These are phyloP conservation scores for Colletotrichum tropicicola DNA, from an alignment of 2,329 filamentous ascomycete species.

Conservation along the genomic window DNA sequence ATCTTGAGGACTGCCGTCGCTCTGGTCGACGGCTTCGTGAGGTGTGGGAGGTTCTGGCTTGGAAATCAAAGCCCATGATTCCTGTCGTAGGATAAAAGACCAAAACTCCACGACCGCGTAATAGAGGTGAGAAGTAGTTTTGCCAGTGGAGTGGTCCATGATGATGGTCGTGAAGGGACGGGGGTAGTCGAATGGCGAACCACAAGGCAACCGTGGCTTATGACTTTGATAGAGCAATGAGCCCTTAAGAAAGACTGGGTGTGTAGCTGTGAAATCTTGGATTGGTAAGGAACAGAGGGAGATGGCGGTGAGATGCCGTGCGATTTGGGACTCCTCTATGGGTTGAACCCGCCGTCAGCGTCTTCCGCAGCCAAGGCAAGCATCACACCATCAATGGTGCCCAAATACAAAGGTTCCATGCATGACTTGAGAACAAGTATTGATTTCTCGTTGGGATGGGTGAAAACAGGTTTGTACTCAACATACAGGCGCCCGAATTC, in stretches of 20 bases:
- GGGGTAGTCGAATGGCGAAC: neutral
- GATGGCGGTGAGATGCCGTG: neutral
- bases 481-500: neutral
- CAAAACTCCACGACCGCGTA: neutral
- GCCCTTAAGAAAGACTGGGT: neutral
- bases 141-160: neutral
- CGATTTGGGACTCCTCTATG: neutral
- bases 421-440: neutral
- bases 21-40: neutral
- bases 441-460: too few species aligned
- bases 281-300: neutral
- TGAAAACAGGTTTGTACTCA: neutral
- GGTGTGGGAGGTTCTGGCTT: neutral
- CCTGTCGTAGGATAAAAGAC: neutral
- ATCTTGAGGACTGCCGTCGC: neutral
- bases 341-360: neutral
- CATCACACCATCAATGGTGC: neutral
- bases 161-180: neutral
- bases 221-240: neutral
- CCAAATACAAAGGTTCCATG: neutral
- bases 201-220: neutral
- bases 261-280: neutral
- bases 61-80: neutral
- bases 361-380: too few species aligned
- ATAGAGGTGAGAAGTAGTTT: neutral